Conservation (phyloP, 2,329 filamentous ascomycete genomes). For the Pyricularia grisea region DNA sequence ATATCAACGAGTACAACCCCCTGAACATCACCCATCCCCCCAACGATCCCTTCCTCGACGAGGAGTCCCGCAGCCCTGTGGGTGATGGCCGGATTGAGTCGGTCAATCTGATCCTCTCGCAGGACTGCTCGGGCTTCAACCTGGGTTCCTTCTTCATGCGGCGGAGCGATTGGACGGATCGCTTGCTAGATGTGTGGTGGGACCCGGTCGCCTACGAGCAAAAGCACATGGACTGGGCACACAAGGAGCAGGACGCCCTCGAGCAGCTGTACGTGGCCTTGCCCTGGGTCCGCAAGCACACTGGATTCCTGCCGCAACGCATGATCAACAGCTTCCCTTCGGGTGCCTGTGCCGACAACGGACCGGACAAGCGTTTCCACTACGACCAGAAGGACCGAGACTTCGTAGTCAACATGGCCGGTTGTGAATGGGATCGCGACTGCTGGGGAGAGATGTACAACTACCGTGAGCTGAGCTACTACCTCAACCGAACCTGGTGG, state of each 20-base stretch:
- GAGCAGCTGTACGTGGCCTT: slow-evolving; percentile 88
- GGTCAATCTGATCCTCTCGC: slow-evolving; percentile 79
- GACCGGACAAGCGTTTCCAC: slow-evolving; percentile 69
- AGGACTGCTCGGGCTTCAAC: slow-evolving; percentile 95
- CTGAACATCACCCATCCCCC: slow-evolving; percentile 86
- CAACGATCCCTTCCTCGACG: slow-evolving; percentile 65
- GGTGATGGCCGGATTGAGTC: slow-evolving; percentile 73
- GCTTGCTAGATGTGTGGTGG: slow-evolving; percentile 94
- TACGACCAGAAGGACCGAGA: slow-evolving; percentile 80
- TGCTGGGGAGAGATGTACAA: slow-evolving; percentile 98
- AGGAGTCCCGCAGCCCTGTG: slow-evolving; percentile 56
- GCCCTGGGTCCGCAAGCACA: slow-evolving; percentile 83
- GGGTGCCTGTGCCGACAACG: slow-evolving; percentile 75
- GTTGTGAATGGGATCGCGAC: slow-evolving; percentile 92
- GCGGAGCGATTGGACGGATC: slow-evolving; percentile 81
- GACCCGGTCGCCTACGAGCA: slow-evolving; percentile 96
- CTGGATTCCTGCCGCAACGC: slow-evolving; percentile 83
- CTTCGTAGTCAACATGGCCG: slow-evolving; percentile 97
- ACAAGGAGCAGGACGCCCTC: slow-evolving; percentile 94
- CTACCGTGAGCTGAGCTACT: slow-evolving; percentile 85
- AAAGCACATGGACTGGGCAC: slow-evolving; percentile 97
- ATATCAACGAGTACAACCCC: slow-evolving; percentile 94
- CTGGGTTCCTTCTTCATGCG: slow-evolving; percentile 90
- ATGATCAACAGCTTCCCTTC: slow-evolving; percentile 91
- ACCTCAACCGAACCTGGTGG: slow-evolving; percentile 76